Conservation (phyloP, 1,284 basidiomycete genomes). For the Rhodotorula sp. region DNA sequence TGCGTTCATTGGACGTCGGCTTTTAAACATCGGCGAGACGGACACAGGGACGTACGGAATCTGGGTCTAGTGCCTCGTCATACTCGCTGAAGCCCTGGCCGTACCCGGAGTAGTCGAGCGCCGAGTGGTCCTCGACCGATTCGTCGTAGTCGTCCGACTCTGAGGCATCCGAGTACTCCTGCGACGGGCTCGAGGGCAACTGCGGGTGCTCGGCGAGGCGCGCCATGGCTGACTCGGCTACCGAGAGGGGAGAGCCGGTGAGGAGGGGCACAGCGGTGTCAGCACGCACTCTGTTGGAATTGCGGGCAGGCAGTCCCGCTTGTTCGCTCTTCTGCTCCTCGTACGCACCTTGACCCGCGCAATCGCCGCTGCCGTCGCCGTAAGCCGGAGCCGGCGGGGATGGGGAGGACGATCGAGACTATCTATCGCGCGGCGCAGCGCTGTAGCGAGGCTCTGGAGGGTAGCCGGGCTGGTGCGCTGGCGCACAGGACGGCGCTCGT, state of each 20-base stretch:
- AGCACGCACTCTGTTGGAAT: background rate
- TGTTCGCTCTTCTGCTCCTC: background rate
- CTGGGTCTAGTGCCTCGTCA: slow-evolving; percentile 28
- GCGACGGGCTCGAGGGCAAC: background rate
- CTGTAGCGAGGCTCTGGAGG: no score
- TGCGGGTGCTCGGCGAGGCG: slow-evolving; percentile 14
- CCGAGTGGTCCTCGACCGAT: slow-evolving; percentile 10
- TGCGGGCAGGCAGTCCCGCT: no score
- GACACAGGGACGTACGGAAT: slow-evolving; percentile 20
- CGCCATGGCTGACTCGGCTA: slow-evolving; percentile 12
- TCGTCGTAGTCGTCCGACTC: slow-evolving; percentile 39
- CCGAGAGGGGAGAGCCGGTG: background rate
- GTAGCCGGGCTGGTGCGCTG: no score
- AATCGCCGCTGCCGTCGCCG: no score
- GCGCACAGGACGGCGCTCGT: no score
- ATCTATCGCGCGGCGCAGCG: no score
- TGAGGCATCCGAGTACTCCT: slow-evolving; percentile 27
- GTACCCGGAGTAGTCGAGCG: slow-evolving; percentile 11
- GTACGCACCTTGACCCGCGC: background rate
- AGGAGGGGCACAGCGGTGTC: background rate
- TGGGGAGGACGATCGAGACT: no score
- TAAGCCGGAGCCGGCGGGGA: no score
- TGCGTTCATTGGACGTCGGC: background rate
- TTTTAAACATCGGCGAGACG: background rate
- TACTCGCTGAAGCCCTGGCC: slow-evolving; percentile 27